Base-by-base conservation (phyloP, 2,329 filamentous ascomycete species). In the Cercospora citrullina region DNA sequence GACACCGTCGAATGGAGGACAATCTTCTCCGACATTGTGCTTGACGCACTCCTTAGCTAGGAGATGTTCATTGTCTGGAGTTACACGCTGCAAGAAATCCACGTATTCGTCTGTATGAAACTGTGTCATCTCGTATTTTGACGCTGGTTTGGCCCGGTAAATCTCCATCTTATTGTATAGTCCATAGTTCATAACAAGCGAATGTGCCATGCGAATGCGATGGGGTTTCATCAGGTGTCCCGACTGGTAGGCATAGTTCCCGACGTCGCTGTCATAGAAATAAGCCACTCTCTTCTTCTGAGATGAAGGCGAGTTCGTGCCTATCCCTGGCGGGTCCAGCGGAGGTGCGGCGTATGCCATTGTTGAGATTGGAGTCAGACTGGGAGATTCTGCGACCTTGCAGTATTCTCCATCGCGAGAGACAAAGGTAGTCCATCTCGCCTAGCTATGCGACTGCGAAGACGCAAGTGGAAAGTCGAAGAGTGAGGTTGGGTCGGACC, bases 261-360 rank as follows among this genome's bases (percentile, higher is more conserved):
- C 94, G 77, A 98, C 95, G 81, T 98, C 94, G 2, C 92, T 96
- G 79, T 98, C 94, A 86, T 98, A 98, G 81, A 98, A 98, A 83
- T 98, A 98, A 65, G 94, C 94, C 67, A 98, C 92, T 78, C 94
- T 93, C 82, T 95, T 96, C 36, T 39, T 39, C 14, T 39, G 36
- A 39, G 36, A 5, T 14, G 36, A 39, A 39, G 36, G 14, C 36
- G 36, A 39, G 5, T 39, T 39, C 5, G 36, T 39, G 36, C 36
- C 36, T n/a, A 39, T 39, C n/a, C 36, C 36, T 39, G 36, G 36
- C 14, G 36, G 36, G 36, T 39, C 36, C 36, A 39, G 36, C 14
- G 36, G 36, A 39, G 36, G 36, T 39, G n/a, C 42, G n/a, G 42
- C n/a, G 42, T 48, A 48, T 48, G 42, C 8, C 42, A 48, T 48